A percentile compares a stretch with the other conserved stretches of the same genome.
Evolutionary conservation across 441 rosid species (phyloP).

Genomic region (Viola pubescens): DNA sequence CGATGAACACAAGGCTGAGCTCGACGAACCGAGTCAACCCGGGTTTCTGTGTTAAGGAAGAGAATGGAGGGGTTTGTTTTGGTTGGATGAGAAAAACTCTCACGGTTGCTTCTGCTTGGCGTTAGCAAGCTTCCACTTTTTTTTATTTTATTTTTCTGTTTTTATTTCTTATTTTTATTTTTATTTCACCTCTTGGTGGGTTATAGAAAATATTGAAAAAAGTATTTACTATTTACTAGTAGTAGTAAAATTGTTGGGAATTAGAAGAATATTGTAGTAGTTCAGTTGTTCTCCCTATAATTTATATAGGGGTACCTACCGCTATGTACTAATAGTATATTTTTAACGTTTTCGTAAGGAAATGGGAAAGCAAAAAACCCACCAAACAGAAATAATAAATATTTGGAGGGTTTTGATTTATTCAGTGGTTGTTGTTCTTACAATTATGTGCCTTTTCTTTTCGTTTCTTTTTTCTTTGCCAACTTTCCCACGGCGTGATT

Average conservation of each 20-base stretch:
- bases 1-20: slow-evolving; percentile 42
- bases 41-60: slow-evolving; percentile 74
- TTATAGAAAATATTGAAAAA: slow-evolving; percentile 14
- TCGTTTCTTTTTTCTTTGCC: too few relatives aligned
- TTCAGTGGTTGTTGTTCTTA: too few relatives aligned
- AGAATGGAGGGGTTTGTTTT: slow-evolving; percentile 68
- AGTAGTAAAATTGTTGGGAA: background rate
- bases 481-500: too few relatives aligned
- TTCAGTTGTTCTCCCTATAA: too few relatives aligned
- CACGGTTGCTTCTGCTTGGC: slow-evolving; percentile 98
- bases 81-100: slow-evolving; percentile 91
- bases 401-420: too few relatives aligned
- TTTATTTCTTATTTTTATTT: background rate
- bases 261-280: background rate
- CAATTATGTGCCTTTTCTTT: too few relatives aligned
- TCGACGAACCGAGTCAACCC: slow-evolving; percentile 44
- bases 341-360: slow-evolving; percentile 30
- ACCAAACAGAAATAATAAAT: slow-evolving; percentile 23
- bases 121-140: slow-evolving; percentile 26
- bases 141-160: too few relatives aligned
- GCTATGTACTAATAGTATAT: slow-evolving; percentile 3
- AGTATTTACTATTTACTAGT: too few relatives aligned
- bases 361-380: slow-evolving; percentile 23
- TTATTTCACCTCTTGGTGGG: slow-evolving; percentile 10
- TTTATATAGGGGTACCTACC: slow-evolving; percentile 1